phyloP scores from a whole-genome alignment of 306 rosid species.

The Quercus gilva region DNA sequence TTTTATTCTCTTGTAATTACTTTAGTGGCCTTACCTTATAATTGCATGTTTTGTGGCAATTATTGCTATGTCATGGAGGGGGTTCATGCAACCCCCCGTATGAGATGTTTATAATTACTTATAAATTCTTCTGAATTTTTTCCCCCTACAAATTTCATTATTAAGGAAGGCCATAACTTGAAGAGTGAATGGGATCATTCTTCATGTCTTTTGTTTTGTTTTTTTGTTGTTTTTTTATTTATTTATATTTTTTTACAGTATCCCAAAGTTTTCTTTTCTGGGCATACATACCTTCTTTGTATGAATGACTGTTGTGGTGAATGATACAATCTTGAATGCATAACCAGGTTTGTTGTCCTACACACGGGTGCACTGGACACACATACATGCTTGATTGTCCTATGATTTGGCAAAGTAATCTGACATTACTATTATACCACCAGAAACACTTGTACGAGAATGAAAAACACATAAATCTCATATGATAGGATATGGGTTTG shows the following conservation, averaged over 20 bases:
- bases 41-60: slow-evolving; percentile 10
- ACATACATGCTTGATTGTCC: not conserved
- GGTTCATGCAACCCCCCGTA: slow-evolving; percentile 2
- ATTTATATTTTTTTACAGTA: not conserved
- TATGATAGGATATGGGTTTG: not conserved
- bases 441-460: not conserved
- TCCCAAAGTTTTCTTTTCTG: not conserved
- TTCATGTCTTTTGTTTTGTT: not conserved
- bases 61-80: not conserved
- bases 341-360: not conserved
- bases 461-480: not conserved
- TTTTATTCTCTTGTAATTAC: slow-evolving; percentile 1
- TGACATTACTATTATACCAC: not conserved
- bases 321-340: not conserved
- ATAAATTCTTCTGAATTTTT: not conserved
- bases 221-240: not conserved
- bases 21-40: slow-evolving; percentile 16
- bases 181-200: not conserved
- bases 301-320: not conserved
- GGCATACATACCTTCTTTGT: not conserved
- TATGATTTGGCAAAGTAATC: not conserved
- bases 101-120: not conserved
- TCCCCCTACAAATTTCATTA: too few species aligned
- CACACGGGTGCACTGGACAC: not conserved
- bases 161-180: not conserved